Conservation (phyloP, 2,329 filamentous ascomycete genomes). For the Eutypa lata region DNA sequence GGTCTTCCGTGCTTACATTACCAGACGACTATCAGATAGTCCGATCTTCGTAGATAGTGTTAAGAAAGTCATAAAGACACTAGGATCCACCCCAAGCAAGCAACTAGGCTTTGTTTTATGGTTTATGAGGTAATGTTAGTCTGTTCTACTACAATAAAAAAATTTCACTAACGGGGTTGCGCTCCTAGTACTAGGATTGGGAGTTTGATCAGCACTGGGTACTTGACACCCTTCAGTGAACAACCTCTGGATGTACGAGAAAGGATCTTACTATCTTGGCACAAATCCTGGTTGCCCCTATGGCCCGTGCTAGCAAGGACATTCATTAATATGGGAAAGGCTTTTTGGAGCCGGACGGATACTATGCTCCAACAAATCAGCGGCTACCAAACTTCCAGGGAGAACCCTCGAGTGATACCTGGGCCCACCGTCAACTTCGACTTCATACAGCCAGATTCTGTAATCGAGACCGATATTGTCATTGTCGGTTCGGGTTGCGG, state of each 20-base stretch:
- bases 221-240: slow-evolving; percentile 44
- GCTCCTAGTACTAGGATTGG: slow-evolving; percentile 43
- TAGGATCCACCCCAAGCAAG: not conserved
- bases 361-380: slow-evolving; percentile 40
- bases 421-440: slow-evolving; percentile 39
- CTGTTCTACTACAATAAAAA: not conserved
- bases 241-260: slow-evolving; percentile 47
- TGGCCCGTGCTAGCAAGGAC: slow-evolving; percentile 42
- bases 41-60: not conserved
- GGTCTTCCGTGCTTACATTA: slow-evolving; percentile 2
- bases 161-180: no score
- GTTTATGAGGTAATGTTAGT: not conserved
- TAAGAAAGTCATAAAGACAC: not conserved
- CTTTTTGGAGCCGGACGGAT: slow-evolving; percentile 43
- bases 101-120: slow-evolving; percentile 3
- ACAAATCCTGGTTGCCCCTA: slow-evolving; percentile 42
- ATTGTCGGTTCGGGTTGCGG: slow-evolving; percentile 72
- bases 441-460: slow-evolving; percentile 44
- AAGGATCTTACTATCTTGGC: slow-evolving; percentile 46
- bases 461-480: slow-evolving; percentile 64
- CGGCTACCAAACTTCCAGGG: slow-evolving; percentile 37
- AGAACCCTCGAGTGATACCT: slow-evolving; percentile 6
- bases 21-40: slow-evolving; percentile 1
- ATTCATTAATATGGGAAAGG: slow-evolving; percentile 40
- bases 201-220: slow-evolving; percentile 49